A percentile compares a stretch with the other conserved stretches of the same genome.
Evolutionary conservation across 2,329 filamentous ascomycete species (phyloP).

Genomic region (Beauveria rudraprayagi): DNA sequence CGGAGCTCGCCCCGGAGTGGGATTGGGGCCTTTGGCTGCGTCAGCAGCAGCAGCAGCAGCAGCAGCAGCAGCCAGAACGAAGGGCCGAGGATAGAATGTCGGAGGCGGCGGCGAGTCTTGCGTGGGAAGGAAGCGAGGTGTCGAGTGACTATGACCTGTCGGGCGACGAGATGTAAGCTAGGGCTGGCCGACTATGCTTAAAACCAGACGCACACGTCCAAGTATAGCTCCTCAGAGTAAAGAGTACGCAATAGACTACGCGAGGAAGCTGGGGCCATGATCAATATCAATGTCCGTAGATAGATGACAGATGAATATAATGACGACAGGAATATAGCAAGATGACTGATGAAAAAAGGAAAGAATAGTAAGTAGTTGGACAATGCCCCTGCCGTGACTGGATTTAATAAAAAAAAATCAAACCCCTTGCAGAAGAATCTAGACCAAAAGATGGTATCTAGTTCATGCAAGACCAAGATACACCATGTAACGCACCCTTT

Average conservation of each 20-base stretch:
- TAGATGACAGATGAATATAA: not conserved
- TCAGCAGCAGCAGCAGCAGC: constrained; percentile 10
- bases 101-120: no score
- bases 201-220: not conserved
- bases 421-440: constrained; percentile 18
- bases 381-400: constrained; percentile 10
- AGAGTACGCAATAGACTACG: no score
- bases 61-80: not conserved
- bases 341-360: constrained; percentile 8
- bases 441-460: constrained; percentile 15
- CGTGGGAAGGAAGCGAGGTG: no score
- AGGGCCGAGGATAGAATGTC: not conserved
- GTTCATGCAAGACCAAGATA: constrained; percentile 30
- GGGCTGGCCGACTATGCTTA: no score
- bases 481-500: constrained; percentile 33
- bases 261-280: not conserved
- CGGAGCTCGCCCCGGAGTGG: constrained; percentile 14
- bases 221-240: no score
- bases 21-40: constrained; percentile 18
- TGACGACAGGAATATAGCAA: not conserved
- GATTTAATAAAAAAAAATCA: constrained; percentile 14
- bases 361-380: constrained; percentile 16
- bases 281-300: constrained; percentile 10
- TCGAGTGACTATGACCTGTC: no score
- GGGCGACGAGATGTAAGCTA: no score